Evolutionary conservation across 2,329 filamentous ascomycete genomes (phyloP).

Genomic region (Fusarium sp.): DNA sequence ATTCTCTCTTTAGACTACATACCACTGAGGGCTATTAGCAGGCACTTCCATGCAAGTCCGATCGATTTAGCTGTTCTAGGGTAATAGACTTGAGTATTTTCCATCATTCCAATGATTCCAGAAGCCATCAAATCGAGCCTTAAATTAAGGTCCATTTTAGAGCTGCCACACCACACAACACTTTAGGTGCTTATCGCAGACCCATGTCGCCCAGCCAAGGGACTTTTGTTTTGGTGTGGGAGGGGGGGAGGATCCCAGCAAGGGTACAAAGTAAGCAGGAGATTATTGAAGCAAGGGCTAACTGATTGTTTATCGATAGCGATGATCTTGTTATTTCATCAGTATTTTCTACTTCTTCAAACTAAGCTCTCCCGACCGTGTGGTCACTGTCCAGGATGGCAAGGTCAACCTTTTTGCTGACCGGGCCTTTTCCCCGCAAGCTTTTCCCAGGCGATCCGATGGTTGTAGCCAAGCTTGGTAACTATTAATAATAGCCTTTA

Average conservation of each 20-base stretch:
- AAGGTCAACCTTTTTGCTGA: background rate
- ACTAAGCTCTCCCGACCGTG: background rate
- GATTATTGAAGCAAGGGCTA: background rate
- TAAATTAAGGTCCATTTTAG: background rate
- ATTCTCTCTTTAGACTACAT: constrained; percentile 26
- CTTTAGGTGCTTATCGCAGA: background rate
- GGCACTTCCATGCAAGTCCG: constrained; percentile 11
- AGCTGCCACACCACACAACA: background rate
- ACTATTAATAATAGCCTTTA: constrained; percentile 6
- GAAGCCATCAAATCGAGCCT: constrained; percentile 6
- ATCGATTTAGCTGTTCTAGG: constrained; percentile 6
- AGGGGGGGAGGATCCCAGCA: background rate
- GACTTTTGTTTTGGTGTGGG: background rate
- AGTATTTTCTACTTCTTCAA: background rate
- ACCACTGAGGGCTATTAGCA: constrained; percentile 19
- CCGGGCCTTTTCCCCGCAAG: constrained; percentile 21
- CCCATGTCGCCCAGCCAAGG: background rate
- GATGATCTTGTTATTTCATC: background rate
- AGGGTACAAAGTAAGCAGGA: background rate
- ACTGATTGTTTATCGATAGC: background rate
- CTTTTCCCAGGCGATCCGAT: constrained; percentile 19
- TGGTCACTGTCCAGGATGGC: background rate
- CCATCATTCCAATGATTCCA: constrained; percentile 19
- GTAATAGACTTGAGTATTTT: constrained; percentile 14
- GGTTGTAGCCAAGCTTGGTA: background rate